Percentiles rank a stretch among this genome's conserved stretches.
These are phyloP conservation scores for Huntiella omanensis DNA, from an alignment of 2,329 filamentous ascomycete species.

Conservation along the genomic window DNA sequence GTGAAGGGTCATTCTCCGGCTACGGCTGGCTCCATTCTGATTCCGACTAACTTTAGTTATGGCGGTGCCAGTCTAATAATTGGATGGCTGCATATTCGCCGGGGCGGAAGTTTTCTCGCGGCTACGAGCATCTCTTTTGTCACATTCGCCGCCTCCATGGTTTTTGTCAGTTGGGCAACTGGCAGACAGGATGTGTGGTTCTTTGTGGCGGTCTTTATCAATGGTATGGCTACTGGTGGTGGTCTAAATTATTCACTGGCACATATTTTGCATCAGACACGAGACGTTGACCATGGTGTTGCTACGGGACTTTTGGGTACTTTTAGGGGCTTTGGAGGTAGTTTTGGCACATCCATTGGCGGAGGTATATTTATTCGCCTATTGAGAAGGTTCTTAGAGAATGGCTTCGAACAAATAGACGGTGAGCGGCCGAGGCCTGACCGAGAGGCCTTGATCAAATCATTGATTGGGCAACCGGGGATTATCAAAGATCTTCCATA, in stretches of 20 bases:
- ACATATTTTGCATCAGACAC: constrained; percentile 56
- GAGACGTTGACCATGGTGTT: constrained; percentile 49
- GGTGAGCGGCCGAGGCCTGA: constrained; percentile 18
- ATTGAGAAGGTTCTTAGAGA: constrained; percentile 33
- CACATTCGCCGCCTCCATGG: constrained; percentile 41
- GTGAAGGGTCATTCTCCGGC: constrained; percentile 53
- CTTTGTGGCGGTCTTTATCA: constrained; percentile 42
- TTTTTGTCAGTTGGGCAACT: constrained; percentile 33
- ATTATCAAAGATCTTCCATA: constrained; percentile 22
- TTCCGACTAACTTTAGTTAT: constrained; percentile 70
- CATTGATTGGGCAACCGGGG: constrained; percentile 31
- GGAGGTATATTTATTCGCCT: constrained; percentile 55
- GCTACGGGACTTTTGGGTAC: constrained; percentile 59
- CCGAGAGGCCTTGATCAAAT: constrained; percentile 24
- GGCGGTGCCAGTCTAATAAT: constrained; percentile 53
- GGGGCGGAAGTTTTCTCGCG: constrained; percentile 53
- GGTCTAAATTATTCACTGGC: constrained; percentile 65
- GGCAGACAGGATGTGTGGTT: constrained; percentile 32
- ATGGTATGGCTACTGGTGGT: constrained; percentile 55
- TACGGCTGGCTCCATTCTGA: constrained; percentile 52
- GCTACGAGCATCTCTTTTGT: constrained; percentile 40
- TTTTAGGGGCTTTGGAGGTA: constrained; percentile 65
- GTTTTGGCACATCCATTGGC: constrained; percentile 62
- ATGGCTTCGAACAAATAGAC: constrained; percentile 34
- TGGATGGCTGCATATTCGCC: constrained; percentile 58